Conservation (phyloP, 805 yeast species). For the Yarrowia phangngaensis region DNA sequence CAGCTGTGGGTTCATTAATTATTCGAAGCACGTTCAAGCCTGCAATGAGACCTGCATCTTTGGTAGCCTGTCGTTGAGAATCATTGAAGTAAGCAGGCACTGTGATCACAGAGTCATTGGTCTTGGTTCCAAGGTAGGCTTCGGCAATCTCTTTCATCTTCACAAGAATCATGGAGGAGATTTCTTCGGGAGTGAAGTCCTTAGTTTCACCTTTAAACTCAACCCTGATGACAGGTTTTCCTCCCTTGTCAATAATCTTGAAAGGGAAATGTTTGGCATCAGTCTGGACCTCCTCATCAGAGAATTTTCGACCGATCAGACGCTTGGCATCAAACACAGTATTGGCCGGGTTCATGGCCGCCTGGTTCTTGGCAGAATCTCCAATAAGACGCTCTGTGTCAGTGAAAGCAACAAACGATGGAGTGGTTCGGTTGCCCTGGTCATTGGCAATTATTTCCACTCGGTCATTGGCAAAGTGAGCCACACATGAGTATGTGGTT, state of each 20-base stretch:
- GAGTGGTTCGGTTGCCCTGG: conserved; percentile 96
- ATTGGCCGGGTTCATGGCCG: conserved; percentile 88
- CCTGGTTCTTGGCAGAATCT: conserved; percentile 97
- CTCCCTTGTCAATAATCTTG: conserved; percentile 66
- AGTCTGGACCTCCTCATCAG: conserved; percentile 67
- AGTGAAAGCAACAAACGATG: conserved; percentile 91
- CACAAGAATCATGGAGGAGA: conserved; percentile 82
- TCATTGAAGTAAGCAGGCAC: conserved; percentile 96
- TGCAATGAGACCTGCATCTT: conserved; percentile 93
- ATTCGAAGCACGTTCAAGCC: conserved; percentile 91
- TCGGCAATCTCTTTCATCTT: conserved; percentile 94
- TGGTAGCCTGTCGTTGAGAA: conserved; percentile 96
- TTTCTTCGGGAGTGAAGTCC: conserved; percentile 85
- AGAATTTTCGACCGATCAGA: conserved; percentile 76
- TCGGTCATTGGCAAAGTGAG: conserved; percentile 72
- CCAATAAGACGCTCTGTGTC: too few relatives aligned
- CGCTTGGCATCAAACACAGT: conserved; percentile 93
- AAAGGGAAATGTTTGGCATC: conserved; percentile 88
- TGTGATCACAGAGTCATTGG: conserved; percentile 87
- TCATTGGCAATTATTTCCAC: conserved; percentile 93
- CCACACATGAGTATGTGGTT: too few relatives aligned
- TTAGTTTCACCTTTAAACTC: conserved; percentile 82
- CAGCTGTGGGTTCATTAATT: conserved; percentile 95
- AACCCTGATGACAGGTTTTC: conserved; percentile 82
- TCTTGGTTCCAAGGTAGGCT: conserved; percentile 74